Base-by-base conservation (phyloP, 2,329 filamentous ascomycete species). In the Fusarium nematophilum region DNA sequence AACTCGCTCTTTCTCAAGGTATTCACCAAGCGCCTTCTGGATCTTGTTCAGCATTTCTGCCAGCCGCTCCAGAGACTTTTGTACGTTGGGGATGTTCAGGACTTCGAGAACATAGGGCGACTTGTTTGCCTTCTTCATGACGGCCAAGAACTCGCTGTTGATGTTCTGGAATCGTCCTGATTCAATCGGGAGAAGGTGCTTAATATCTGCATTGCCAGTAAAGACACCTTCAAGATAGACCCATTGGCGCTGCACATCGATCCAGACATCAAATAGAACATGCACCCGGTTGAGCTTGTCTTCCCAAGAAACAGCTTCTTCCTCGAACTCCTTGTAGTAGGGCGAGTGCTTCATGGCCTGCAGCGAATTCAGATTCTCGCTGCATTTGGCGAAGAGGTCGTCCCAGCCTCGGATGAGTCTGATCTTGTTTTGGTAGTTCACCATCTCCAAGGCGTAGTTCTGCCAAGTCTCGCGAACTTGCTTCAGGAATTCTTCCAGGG, bases 231-330 rank as follows among this genome's bases (percentile, higher is more conserved):
- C 96, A 5, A 99, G 86, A 74, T 99, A 99, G 7, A 99, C 95
- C 95, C 95, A 99, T 78, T 99, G 95, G 59, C 96, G 90, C 76
- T 99, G 95, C n/a, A 99, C 96, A 77, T 99, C 96, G 68, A 99
- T 99, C 96, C 96, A 99, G 13, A 99, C 93, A 74, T 99, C 95
- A 71, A 99, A 99, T 9, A 99, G 84, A 13, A 99, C 92, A 73
- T 99, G 95, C 3, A 99, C 93, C 38, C 95, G 88, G 75, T 98
- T 99, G 21, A 99, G 84, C 75, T 96, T 97, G 77, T 99, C 96
- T 77, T 99, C 96, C 95, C 95, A 99, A 1, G 90, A 86, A 1
- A 93, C 90, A 6, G 96, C 96, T 68, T 99, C 95, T 69, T 99
- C 95, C 73, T 99, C 95, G 61, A 99, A 99, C 70, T 98, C 94